These are phyloP conservation scores for Stropharia rugosoannulata DNA, from an alignment of 768 basidiomycete species.

Conservation along the genomic window DNA sequence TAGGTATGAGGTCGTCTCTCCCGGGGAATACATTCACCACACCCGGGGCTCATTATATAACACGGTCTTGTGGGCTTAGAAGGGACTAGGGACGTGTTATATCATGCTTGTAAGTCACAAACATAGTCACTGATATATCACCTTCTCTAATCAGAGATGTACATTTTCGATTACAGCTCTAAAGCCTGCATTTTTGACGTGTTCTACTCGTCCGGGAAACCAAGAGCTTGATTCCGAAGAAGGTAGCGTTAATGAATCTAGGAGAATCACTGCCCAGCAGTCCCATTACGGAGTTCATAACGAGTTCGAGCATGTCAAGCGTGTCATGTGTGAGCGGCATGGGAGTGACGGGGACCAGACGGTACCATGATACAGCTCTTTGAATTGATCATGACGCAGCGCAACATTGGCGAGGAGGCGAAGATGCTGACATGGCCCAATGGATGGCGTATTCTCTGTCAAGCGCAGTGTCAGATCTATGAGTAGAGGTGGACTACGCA, in stretches of 20 bases:
- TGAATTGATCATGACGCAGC: constrained; percentile 15
- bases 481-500: constrained; percentile 14
- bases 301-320: constrained; percentile 17
- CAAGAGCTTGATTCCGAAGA: constrained; percentile 16
- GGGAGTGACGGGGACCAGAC: constrained; percentile 6
- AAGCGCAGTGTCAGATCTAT: constrained; percentile 15
- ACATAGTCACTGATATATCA: too few species aligned
- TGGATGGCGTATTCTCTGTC: constrained; percentile 14
- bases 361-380: constrained; percentile 14
- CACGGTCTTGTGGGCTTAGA: too few species aligned
- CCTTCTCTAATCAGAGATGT: too few species aligned
- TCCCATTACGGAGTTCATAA: constrained; percentile 13
- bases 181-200: constrained; percentile 8
- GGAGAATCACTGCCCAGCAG: constrained; percentile 11
- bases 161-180: too few species aligned
- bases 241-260: constrained; percentile 15
- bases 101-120: too few species aligned
- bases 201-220: constrained; percentile 11
- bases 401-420: constrained; percentile 13
- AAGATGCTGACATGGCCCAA: constrained; percentile 15
- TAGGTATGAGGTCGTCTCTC: background rate
- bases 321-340: constrained; percentile 11
- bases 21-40: background rate
- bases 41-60: too few species aligned
- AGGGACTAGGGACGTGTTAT: too few species aligned